phyloP scores from a whole-genome alignment of 1,284 basidiomycete species.

The Sparassis latifolia region DNA sequence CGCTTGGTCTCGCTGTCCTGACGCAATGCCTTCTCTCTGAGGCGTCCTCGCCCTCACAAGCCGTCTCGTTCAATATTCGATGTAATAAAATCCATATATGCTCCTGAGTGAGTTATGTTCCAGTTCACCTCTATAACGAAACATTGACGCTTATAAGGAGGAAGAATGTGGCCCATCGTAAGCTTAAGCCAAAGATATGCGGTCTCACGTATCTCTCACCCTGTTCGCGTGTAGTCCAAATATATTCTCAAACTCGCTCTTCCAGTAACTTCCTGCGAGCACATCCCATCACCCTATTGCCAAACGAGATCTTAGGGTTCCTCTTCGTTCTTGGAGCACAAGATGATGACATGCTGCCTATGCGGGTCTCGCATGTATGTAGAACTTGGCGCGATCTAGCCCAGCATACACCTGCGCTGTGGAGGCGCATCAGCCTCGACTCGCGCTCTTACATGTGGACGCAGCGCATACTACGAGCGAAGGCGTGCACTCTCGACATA shows the following conservation, averaged over 20 bases:
- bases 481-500: conserved; percentile 53
- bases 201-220: neutral
- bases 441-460: conserved; percentile 49
- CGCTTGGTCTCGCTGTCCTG: no score
- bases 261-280: neutral
- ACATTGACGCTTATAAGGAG: neutral
- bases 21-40: conserved; percentile 29
- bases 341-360: conserved; percentile 46
- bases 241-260: neutral
- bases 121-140: neutral
- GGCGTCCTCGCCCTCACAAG: conserved; percentile 30
- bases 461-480: conserved; percentile 50
- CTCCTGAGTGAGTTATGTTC: conserved; percentile 20
- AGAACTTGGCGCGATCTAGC: conserved; percentile 51
- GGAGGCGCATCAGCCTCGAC: conserved; percentile 49
- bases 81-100: conserved; percentile 27
- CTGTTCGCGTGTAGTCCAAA: neutral
- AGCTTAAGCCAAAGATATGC: neutral
- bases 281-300: conserved; percentile 49
- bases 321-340: conserved; percentile 56
- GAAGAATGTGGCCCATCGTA: neutral
- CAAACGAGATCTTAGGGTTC: conserved; percentile 53
- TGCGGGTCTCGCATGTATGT: conserved; percentile 60
- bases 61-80: conserved; percentile 28
- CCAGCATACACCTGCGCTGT: conserved; percentile 51